Conservation (phyloP, 768 basidiomycete species). For the Lentinula boryana region DNA sequence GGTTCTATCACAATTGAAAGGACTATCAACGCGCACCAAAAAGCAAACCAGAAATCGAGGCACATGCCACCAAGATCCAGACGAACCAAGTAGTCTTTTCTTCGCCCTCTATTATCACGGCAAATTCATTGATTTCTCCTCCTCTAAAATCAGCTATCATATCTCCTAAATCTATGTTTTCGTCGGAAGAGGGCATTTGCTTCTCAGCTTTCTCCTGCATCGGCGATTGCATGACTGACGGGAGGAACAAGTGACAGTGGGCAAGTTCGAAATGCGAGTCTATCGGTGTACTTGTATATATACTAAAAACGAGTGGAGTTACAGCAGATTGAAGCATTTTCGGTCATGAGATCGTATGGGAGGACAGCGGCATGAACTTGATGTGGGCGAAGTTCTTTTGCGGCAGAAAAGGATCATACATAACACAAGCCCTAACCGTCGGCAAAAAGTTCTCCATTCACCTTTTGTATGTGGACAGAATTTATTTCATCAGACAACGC, state of each 20-base stretch:
- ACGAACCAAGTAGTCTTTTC: constrained; percentile 68
- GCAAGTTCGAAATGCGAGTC: background rate
- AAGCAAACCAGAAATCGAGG: constrained; percentile 70
- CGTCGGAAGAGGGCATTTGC: background rate
- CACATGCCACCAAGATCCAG: constrained; percentile 69
- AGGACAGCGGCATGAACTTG: background rate
- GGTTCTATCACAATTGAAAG: background rate
- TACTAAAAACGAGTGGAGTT: background rate
- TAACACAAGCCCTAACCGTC: background rate
- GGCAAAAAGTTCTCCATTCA: too few relatives aligned
- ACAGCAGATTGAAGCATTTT: background rate
- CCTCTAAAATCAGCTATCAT: constrained; percentile 19
- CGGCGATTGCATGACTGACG: background rate
- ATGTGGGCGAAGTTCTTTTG: background rate
- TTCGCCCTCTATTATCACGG: constrained; percentile 58
- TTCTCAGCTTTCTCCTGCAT: background rate
- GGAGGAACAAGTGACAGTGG: background rate
- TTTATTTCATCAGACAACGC: background rate
- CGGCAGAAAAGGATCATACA: background rate
- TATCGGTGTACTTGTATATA: background rate
- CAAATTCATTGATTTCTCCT: constrained; percentile 55
- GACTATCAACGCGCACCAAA: constrained; percentile 46
- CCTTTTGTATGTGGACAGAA: background rate
- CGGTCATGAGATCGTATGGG: background rate
- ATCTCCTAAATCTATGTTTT: background rate